Conservation (phyloP, 495 filamentous ascomycete genomes). For the Trichoderma virens region DNA sequence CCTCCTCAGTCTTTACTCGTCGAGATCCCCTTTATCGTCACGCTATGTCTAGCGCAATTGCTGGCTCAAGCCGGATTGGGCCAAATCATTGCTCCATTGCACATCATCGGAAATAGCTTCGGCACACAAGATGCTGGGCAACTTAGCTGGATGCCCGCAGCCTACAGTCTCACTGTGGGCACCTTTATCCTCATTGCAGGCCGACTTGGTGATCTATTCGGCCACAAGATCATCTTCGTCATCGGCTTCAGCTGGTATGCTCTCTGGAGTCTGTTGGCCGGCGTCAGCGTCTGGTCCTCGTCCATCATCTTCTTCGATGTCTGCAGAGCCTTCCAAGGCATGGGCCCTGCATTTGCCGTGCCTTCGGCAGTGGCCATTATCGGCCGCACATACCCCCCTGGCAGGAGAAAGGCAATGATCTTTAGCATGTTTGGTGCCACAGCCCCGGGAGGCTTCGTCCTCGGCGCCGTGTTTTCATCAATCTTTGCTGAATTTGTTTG, state of each 20-base stretch:
- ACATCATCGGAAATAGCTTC: slow-evolving; percentile 39
- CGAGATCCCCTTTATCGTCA: slow-evolving; percentile 17
- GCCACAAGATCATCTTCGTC: slow-evolving; percentile 58
- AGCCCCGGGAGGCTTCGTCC: slow-evolving; percentile 48
- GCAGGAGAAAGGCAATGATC: slow-evolving; percentile 48
- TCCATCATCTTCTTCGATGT: slow-evolving; percentile 47
- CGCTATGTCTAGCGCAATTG: slow-evolving; percentile 23
- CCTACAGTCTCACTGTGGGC: slow-evolving; percentile 56
- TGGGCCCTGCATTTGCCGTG: slow-evolving; percentile 52
- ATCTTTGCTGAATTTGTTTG: slow-evolving; percentile 44
- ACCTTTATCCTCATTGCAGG: slow-evolving; percentile 63
- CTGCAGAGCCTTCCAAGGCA: slow-evolving; percentile 52
- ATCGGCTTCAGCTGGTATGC: slow-evolving; percentile 56
- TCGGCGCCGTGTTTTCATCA: slow-evolving; percentile 42
- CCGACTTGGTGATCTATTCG: slow-evolving; percentile 58
- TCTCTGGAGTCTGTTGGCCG: slow-evolving; percentile 55
- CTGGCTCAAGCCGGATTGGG: slow-evolving; percentile 34
- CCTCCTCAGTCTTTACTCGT: slow-evolving; percentile 10
- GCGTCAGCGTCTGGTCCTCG: slow-evolving; percentile 32
- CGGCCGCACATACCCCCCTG: slow-evolving; percentile 45
- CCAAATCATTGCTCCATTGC: slow-evolving; percentile 30
- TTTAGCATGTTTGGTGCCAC: slow-evolving; percentile 56
- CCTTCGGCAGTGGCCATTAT: slow-evolving; percentile 57
- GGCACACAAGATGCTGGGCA: slow-evolving; percentile 30
- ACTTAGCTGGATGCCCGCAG: slow-evolving; percentile 45